Conservation (phyloP, 192 early-diverging fungal genomes). For the Entomortierella beljakovae region DNA sequence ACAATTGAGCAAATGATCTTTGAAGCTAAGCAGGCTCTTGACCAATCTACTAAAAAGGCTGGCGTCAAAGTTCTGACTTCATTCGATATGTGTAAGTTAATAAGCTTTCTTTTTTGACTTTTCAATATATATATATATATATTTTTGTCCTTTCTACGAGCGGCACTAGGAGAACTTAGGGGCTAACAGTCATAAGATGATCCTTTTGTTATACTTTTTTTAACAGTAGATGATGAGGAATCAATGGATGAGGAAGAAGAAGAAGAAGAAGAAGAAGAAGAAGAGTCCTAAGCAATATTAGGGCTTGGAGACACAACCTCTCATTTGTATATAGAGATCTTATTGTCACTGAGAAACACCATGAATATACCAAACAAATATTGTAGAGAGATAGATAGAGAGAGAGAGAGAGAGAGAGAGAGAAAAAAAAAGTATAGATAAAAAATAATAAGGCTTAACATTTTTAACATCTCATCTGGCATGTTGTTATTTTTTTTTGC, state of each 20-base stretch:
- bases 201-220: background rate
- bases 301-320: background rate
- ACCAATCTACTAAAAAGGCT: conserved; percentile 34
- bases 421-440: background rate
- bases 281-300: background rate
- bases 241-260: conserved; percentile 8
- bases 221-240: conserved; percentile 13
- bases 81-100: conserved; percentile 47
- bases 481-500: no score
- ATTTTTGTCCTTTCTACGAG: conserved; percentile 6
- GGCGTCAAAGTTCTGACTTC: conserved; percentile 49
- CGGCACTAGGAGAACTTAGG: background rate
- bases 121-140: background rate
- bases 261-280: conserved; percentile 20
- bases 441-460: no score
- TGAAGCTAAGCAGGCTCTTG: conserved; percentile 43
- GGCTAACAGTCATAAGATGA: background rate
- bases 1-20: conserved; percentile 51
- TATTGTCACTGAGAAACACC: background rate
- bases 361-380: background rate
- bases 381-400: background rate
- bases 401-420: background rate
- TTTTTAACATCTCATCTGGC: no score
- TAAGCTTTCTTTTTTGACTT: background rate
- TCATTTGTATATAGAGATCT: no score